Conservation (phyloP, 2,329 filamentous ascomycete genomes). For the Fusarium mexicanum region DNA sequence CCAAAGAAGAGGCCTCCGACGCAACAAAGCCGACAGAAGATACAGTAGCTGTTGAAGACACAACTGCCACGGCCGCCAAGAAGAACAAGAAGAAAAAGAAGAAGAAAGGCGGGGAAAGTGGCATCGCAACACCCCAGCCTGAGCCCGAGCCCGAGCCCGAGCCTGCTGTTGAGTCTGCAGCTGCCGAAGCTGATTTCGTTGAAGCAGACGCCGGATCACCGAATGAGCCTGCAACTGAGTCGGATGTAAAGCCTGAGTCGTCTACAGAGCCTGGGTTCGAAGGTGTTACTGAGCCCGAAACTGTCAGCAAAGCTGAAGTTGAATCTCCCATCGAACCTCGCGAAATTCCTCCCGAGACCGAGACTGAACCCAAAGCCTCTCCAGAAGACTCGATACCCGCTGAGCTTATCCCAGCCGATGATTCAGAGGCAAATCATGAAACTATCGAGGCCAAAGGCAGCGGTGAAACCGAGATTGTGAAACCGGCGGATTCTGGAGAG, state of each 20-base stretch:
- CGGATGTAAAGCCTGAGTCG: neutral
- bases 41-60: neutral
- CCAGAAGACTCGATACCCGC: slow-evolving; percentile 1
- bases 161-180: neutral
- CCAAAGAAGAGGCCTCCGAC: slow-evolving; percentile 2
- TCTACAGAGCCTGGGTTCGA: neutral
- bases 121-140: neutral
- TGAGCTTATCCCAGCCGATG: neutral
- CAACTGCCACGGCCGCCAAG: neutral
- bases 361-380: neutral
- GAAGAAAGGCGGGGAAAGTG: slow-evolving; percentile 11
- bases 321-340: neutral
- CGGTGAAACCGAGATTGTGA: neutral
- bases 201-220: neutral
- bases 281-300: neutral
- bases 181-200: neutral
- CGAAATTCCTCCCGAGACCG: neutral
- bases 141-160: neutral
- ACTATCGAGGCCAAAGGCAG: neutral
- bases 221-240: neutral
- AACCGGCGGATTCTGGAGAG: neutral
- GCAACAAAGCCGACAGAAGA: slow-evolving; percentile 5
- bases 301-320: neutral
- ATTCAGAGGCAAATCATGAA: neutral
- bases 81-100: slow-evolving; percentile 22